Conservation (phyloP, 179 eudicot genomes). For the Gypsophila paniculata region DNA sequence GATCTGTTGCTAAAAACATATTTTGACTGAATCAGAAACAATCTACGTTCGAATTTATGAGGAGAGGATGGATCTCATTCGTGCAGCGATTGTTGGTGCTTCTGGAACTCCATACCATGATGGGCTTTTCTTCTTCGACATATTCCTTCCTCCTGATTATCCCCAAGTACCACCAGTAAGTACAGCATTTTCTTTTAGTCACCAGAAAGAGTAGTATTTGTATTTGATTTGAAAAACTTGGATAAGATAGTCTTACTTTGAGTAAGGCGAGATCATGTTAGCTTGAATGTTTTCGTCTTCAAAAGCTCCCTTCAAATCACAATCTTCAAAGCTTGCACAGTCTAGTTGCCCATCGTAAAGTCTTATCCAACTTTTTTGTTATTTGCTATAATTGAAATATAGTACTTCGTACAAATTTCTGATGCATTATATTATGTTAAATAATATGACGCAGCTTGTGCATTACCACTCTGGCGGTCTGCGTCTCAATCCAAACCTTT, state of each 20-base stretch:
- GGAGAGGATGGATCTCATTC: conserved; percentile 84
- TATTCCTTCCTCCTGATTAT: conserved; percentile 77
- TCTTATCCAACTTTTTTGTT: no score
- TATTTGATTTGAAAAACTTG: background rate
- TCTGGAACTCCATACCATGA: conserved; percentile 94
- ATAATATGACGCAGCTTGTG: conserved; percentile 56
- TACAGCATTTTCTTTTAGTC: background rate
- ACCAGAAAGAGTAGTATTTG: background rate
- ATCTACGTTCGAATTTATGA: conserved; percentile 79
- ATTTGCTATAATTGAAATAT: no score
- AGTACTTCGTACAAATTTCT: background rate
- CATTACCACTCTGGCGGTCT: conserved; percentile 85
- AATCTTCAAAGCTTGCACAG: no score
- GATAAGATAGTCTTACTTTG: background rate
- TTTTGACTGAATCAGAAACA: conserved; percentile 43
- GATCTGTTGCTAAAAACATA: conserved; percentile 7
- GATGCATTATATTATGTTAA: background rate
- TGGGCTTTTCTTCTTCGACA: conserved; percentile 83
- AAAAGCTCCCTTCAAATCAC: no score
- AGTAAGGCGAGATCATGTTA: background rate
- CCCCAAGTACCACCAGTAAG: conserved; percentile 96
- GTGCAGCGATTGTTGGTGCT: conserved; percentile 80
- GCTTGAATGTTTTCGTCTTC: background rate
- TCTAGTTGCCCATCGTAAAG: no score
- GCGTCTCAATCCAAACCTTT: conserved; percentile 90